Percentiles rank a stretch among this genome's conserved stretches.
These are phyloP conservation scores for Skeletonema costatum DNA, from an alignment of 108 stramenopile genomes.

Conservation along the genomic window DNA sequence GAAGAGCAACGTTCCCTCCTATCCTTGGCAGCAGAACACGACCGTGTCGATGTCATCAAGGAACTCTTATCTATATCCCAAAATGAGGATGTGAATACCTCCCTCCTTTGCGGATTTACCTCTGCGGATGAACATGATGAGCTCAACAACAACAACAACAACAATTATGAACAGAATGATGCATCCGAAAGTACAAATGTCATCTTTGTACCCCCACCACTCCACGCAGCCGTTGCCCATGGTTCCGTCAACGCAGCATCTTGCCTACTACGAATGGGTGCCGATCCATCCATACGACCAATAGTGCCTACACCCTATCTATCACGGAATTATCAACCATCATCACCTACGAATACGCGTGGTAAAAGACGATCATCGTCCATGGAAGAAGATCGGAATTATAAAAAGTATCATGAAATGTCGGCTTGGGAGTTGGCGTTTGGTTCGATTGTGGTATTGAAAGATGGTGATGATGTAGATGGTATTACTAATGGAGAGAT, in stretches of 20 bases:
- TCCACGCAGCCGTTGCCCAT: constrained; percentile 79
- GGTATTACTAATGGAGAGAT: not conserved
- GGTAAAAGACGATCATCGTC: constrained; percentile 11
- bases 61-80: constrained; percentile 38
- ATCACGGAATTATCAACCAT: constrained; percentile 7
- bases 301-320: constrained; percentile 25
- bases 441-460: constrained; percentile 36
- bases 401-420: constrained; percentile 57
- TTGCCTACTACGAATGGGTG: constrained; percentile 80
- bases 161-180: constrained; percentile 1
- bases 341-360: not conserved
- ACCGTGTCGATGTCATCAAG: constrained; percentile 87
- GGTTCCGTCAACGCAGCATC: constrained; percentile 77
- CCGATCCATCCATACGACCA: constrained; percentile 82
- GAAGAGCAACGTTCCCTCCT: constrained; percentile 77
- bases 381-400: constrained; percentile 45
- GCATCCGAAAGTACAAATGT: not conserved
- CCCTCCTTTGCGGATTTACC: not conserved
- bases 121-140: not conserved
- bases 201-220: constrained; percentile 61
- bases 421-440: constrained; percentile 88
- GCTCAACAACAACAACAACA: too few relatives aligned
- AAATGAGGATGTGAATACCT: not conserved
- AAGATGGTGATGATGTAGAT: constrained; percentile 3
- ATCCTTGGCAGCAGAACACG: constrained; percentile 85